These are phyloP conservation scores for Selenicereus undatus DNA, from an alignment of 148 eudicot genomes.

Conservation along the genomic window DNA sequence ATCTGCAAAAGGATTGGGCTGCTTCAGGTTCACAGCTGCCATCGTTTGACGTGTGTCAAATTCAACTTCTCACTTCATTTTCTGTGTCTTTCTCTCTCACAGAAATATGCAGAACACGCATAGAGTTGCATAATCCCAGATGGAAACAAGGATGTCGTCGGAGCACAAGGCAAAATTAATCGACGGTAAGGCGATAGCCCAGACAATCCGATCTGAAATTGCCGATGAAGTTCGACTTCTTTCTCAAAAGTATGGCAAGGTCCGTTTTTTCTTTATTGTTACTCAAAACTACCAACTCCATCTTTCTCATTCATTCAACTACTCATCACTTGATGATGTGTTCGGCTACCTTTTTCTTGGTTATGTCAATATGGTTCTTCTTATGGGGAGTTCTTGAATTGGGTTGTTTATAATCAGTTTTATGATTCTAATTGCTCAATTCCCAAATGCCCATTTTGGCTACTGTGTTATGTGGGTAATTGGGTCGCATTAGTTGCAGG, in stretches of 20 bases:
- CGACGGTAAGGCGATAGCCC: slow-evolving; percentile 88
- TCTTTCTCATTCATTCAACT: too few relatives aligned
- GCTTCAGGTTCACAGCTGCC: neutral
- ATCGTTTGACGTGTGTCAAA: neutral
- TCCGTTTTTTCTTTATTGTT: slow-evolving; percentile 5
- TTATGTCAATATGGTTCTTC: too few relatives aligned
- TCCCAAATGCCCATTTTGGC: neutral
- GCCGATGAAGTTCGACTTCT: slow-evolving; percentile 67
- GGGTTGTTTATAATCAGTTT: neutral
- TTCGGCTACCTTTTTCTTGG: too few relatives aligned
- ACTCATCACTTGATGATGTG: too few relatives aligned
- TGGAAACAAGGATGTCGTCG: slow-evolving; percentile 19
- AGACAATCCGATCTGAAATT: slow-evolving; percentile 81
- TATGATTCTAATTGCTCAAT: too few relatives aligned
- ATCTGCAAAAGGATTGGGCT: neutral
- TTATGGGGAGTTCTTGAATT: neutral
- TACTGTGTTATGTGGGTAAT: neutral
- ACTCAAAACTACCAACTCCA: too few relatives aligned
- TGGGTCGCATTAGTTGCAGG: too few relatives aligned
- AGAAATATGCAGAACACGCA: neutral
- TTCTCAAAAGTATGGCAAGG: slow-evolving; percentile 64
- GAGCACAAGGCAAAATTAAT: slow-evolving; percentile 62
- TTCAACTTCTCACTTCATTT: neutral
- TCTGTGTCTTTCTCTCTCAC: neutral
- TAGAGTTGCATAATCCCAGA: neutral